Percentiles rank a stretch among this genome's conserved stretches.
Conservation (phyloP, 2,329 filamentous ascomycete species). For the Davidsoniella eucalypti region DNA sequence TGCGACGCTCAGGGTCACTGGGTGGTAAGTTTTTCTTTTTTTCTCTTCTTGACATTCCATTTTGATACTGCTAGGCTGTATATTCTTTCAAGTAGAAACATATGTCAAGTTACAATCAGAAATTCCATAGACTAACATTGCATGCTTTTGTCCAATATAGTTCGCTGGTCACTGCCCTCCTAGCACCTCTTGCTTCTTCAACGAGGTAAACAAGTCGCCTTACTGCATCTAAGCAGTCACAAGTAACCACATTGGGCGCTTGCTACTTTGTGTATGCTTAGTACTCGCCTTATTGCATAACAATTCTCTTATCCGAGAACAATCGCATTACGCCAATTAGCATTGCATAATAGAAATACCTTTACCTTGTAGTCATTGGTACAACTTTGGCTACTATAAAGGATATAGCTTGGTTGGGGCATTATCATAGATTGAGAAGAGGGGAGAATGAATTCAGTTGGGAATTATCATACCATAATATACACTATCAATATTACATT, state of each 20-base stretch:
- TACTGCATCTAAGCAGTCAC: conserved; percentile 20
- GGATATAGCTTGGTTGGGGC: no score
- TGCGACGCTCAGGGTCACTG: conserved; percentile 19
- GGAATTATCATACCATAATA: no score
- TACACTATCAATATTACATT: no score
- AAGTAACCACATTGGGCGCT: background rate
- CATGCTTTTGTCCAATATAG: conserved; percentile 15
- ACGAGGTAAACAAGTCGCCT: conserved; percentile 21
- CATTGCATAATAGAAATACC: no score
- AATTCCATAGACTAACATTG: background rate
- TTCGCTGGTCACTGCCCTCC: conserved; percentile 21
- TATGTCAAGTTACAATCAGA: background rate
- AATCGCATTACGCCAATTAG: no score
- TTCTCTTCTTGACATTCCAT: no score
- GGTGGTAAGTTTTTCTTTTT: conserved; percentile 19
- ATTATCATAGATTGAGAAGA: no score
- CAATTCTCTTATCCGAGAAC: no score
- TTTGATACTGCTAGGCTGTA: background rate
- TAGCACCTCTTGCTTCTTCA: conserved; percentile 23
- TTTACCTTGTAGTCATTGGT: no score
- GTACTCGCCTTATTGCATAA: no score
- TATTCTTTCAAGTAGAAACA: background rate
- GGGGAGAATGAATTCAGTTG: no score
- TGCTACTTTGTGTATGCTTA: background rate
- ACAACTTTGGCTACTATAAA: no score